These are phyloP conservation scores for Acer campestre DNA, from an alignment of 345 rosid genomes.

Conservation along the genomic window DNA sequence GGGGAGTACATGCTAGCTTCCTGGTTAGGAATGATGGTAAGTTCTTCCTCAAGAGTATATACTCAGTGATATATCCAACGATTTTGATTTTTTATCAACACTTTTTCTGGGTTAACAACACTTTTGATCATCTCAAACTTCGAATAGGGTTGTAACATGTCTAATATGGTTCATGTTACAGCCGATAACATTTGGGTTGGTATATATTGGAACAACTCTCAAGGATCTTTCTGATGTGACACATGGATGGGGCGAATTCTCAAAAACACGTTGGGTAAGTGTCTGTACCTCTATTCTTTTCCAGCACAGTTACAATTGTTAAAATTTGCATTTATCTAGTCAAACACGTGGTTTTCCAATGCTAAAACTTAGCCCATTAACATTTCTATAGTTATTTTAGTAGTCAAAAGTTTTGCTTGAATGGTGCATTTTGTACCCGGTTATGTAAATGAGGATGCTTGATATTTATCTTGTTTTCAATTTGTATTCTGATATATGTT, in stretches of 20 bases:
- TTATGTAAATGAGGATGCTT: constrained; percentile 9
- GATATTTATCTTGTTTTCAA: constrained; percentile 11
- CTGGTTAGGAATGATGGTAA: constrained; percentile 99
- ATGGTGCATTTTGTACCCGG: constrained; percentile 5
- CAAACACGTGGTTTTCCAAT: not conserved
- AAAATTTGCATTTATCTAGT: not conserved
- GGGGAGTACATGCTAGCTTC: constrained; percentile 91
- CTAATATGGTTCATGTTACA: constrained; percentile 37
- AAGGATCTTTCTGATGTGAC: constrained; percentile 99
- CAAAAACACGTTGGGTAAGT: constrained; percentile 87
- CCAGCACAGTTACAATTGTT: not conserved
- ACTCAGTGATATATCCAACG: not conserved
- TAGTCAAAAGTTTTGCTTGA: not conserved
- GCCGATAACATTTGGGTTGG: constrained; percentile 94
- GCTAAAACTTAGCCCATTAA: not conserved
- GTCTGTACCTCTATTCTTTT: not conserved
- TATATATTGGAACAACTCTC: constrained; percentile 91
- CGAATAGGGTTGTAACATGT: constrained; percentile 12
- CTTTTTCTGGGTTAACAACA: not conserved
- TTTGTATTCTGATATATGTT: constrained; percentile 17
- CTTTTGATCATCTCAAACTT: not conserved
- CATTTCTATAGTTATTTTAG: not conserved
- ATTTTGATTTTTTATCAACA: not conserved
- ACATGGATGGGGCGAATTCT: constrained; percentile 92
- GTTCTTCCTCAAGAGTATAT: constrained; percentile 15